Base-by-base conservation (phyloP, 2,329 filamentous ascomycete genomes). In the Trichophyton simii region DNA sequence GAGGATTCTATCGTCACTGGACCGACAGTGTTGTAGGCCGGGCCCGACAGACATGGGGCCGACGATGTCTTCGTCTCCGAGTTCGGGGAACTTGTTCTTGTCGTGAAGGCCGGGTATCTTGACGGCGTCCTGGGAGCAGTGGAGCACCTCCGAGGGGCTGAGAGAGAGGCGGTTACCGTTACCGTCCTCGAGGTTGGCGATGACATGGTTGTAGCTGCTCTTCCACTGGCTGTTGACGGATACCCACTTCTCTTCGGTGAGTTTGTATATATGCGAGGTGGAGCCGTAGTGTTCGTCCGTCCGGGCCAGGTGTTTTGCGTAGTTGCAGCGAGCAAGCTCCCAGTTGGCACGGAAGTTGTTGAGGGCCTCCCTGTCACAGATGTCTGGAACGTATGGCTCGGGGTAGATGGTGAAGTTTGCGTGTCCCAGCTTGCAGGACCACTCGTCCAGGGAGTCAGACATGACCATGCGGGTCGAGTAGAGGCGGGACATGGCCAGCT, bases 381-480 rank as follows among this genome's bases (percentile, higher is more conserved):
- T 70, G 15, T 84, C 80, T 0, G 89, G 87, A 7, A 83, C 74
- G 69, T 96, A 96, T 0, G 91, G 92, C 71, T 86, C 83, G 0
- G 91, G 91, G 22, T 83, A 77, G 67, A 97, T 95, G 68, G 83
- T 91, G 72, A 95, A 96, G 76, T 97, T 96, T 65, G 91, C 91
- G 71, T 97, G 91, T 31, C 92, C 92, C 13, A 97, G 83, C 61
- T 84, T 85, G 69, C 87, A 83, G 0, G 89, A 87, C 92, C 92
- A 96, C 66, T 87, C 84, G 71, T 95, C 90, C 58, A 85, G 80
- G 4, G 71, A 68, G 44, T 85, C 83, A 61, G 87, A 83, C n/a
- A 84, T 77, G 60, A 86, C 77, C 65, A 91, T 83, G 3, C 79
- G 41, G 81, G 77, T 59, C 72, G 82, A 66, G 72, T 76, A 67